Evolutionary conservation across 2,329 filamentous ascomycete species (phyloP), one percentile per base, ranked within the genome.

Genomic region (Macrophomina pseudophaseolina): DNA sequence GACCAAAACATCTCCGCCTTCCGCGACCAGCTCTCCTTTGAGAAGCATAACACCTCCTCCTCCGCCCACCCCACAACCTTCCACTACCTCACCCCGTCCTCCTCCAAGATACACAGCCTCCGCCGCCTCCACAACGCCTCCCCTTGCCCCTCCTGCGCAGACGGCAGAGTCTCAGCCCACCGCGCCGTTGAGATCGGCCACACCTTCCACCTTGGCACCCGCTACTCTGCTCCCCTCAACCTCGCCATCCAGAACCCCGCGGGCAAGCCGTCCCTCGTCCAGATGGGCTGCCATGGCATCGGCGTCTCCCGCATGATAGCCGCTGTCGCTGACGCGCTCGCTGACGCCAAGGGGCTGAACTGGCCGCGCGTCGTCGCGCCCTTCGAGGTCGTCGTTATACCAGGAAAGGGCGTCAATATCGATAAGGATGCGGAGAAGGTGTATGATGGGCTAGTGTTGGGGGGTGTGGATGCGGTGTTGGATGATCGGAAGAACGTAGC

Each of bases 251-350:
- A 30, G 5, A 3, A 8, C 71, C 38, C 69, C 71, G 9, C 68
- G 46, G 48, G 69, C 35, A 70, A 79, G 16, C 76, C 77, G 8
- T 83, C 88, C 0, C 83, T 88, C 0, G 85, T 97, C 73, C 88
- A 97, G 70, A 99, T 99, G 95, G 95, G 95, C 65, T 99, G 95
- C 76, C 93, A 97, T 75, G 95, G 95, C 0, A 96, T 99, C 68
- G 95, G 95, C 1, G 88, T 99, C 18, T 97, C 93, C 5, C 90
- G 95, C 52, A 89, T 99, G 72, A 90, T 99, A 68, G 93, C 90
- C 8, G 93, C 95, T 1, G 88, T 95, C 0, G 94, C 94, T 1
- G 90, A 94, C 69, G 86, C 90, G 46, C 82, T 93, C 9, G 85
- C 88, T 0, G 92, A 97, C 71, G 74, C 84, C 1, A 2, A 86